phyloP scores from a whole-genome alignment of 1,139 yeast genomes.

The Maudiozyma humilis region DNA sequence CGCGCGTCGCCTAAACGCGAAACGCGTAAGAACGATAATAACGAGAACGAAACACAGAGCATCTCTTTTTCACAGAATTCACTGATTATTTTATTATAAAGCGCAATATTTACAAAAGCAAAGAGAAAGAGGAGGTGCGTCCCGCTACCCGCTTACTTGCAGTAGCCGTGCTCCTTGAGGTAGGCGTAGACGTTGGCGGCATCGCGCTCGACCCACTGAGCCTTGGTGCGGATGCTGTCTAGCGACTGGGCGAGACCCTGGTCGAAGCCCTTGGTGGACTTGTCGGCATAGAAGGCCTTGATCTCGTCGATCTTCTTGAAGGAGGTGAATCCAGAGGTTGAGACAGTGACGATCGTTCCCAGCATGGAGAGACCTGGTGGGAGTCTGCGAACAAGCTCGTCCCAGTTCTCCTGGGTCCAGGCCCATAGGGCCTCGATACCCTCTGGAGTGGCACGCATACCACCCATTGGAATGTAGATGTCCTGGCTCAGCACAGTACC shows the following conservation, averaged over 20 bases:
- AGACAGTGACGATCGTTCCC: constrained; percentile 57
- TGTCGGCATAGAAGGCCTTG: constrained; percentile 48
- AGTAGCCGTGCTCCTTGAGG: constrained; percentile 43
- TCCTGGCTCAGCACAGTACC: constrained; percentile 77
- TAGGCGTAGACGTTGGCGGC: constrained; percentile 45
- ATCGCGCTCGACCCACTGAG: constrained; percentile 62
- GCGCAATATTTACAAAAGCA: too few relatives aligned
- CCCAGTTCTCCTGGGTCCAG: constrained; percentile 80
- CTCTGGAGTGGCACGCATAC: constrained; percentile 51
- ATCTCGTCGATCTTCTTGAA: constrained; percentile 50
- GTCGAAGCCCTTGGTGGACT: constrained; percentile 65
- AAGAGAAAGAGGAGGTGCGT: too few relatives aligned
- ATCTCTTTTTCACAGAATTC: too few relatives aligned
- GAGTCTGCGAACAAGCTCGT: constrained; percentile 48
- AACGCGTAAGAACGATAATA: too few relatives aligned
- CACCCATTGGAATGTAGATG: constrained; percentile 67
- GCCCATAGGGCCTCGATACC: constrained; percentile 62
- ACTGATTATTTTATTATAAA: too few relatives aligned
- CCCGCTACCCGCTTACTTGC: too few relatives aligned
- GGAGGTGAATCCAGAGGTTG: constrained; percentile 60
- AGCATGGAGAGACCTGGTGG: constrained; percentile 82
- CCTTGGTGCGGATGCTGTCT: constrained; percentile 56
- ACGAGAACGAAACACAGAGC: too few relatives aligned
- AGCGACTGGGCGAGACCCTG: constrained; percentile 64
- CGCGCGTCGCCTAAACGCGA: neutral